These are phyloP conservation scores for Akanthomyces dipterigenus DNA, from an alignment of 2,329 filamentous ascomycete species.

Conservation along the genomic window DNA sequence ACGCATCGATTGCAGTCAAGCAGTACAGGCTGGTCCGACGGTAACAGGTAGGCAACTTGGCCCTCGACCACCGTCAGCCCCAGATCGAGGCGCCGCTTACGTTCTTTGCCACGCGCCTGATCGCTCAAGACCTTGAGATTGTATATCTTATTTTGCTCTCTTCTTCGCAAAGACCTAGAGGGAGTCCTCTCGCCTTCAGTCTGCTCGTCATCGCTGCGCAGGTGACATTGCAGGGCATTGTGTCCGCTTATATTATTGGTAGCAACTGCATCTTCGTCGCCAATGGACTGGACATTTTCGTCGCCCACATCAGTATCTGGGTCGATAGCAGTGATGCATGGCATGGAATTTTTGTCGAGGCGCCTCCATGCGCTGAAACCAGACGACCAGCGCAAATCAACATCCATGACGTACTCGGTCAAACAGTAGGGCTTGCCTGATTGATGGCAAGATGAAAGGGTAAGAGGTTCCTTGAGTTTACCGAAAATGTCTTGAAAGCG, in stretches of 20 bases:
- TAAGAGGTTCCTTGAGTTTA: constrained; percentile 31
- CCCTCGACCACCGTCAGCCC: constrained; percentile 29
- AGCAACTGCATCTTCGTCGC: constrained; percentile 13
- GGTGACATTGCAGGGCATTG: constrained; percentile 16
- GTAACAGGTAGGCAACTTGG: constrained; percentile 39
- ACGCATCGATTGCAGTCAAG: constrained; percentile 46
- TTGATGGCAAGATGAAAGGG: constrained; percentile 21
- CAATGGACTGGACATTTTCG: constrained; percentile 18
- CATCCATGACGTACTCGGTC: constrained; percentile 42
- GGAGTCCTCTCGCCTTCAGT: constrained; percentile 43
- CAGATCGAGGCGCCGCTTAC: constrained; percentile 30
- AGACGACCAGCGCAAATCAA: constrained; percentile 41
- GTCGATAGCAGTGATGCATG: constrained; percentile 37
- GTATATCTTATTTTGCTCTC: constrained; percentile 45
- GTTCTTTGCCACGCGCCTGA: constrained; percentile 47
- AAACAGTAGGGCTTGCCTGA: constrained; percentile 18
- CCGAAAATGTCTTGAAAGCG: constrained; percentile 36
- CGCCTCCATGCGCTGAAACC: constrained; percentile 29
- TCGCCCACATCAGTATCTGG: constrained; percentile 24
- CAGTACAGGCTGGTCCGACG: constrained; percentile 36
- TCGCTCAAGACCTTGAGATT: constrained; percentile 55
- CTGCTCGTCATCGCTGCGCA: constrained; percentile 39
- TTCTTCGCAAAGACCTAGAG: constrained; percentile 42
- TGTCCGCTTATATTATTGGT: constrained; percentile 11
- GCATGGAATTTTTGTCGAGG: constrained; percentile 36